These are phyloP conservation scores for Penicillium sp. DNA, from an alignment of 2,329 filamentous ascomycete genomes.

Conservation along the genomic window DNA sequence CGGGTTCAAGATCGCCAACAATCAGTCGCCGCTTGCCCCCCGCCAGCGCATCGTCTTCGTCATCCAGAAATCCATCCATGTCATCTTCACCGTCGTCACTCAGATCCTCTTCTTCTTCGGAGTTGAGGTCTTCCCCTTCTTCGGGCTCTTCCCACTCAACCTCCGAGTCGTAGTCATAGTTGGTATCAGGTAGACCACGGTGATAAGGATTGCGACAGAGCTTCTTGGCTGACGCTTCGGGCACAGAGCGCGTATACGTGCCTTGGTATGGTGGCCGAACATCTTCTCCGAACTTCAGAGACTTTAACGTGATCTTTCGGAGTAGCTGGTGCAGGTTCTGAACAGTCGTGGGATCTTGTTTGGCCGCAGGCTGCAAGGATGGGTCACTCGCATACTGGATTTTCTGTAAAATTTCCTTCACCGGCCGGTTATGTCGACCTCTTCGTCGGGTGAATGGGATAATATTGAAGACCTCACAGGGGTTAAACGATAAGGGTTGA, in stretches of 20 bases:
- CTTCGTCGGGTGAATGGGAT: slow-evolving; percentile 36
- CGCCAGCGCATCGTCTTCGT: slow-evolving; percentile 65
- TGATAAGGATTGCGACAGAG: slow-evolving; percentile 54
- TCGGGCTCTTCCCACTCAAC: slow-evolving; percentile 64
- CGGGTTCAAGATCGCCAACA: slow-evolving; percentile 66
- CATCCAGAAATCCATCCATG: slow-evolving; percentile 85
- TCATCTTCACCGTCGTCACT: slow-evolving; percentile 70
- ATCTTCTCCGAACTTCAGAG: slow-evolving; percentile 58
- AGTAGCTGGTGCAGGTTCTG: slow-evolving; percentile 37
- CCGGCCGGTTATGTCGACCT: slow-evolving; percentile 38
- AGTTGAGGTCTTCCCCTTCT: slow-evolving; percentile 66
- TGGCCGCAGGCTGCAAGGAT: slow-evolving; percentile 36
- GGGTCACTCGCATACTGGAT: slow-evolving; percentile 41
- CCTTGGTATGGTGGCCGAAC: slow-evolving; percentile 61
- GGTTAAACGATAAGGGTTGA: slow-evolving; percentile 25
- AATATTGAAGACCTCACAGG: slow-evolving; percentile 36
- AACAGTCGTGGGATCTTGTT: slow-evolving; percentile 19
- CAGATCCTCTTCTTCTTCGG: slow-evolving; percentile 60
- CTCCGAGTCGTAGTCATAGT: slow-evolving; percentile 65
- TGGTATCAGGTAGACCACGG: slow-evolving; percentile 49
- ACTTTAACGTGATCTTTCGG: slow-evolving; percentile 52
- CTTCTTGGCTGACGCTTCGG: slow-evolving; percentile 39
- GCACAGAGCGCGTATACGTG: slow-evolving; percentile 53
- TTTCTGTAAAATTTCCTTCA: slow-evolving; percentile 58
- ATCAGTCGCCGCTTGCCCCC: slow-evolving; percentile 54